phyloP scores from a whole-genome alignment of 2,329 filamentous ascomycete genomes.

The Chaetothyriales sp. region DNA sequence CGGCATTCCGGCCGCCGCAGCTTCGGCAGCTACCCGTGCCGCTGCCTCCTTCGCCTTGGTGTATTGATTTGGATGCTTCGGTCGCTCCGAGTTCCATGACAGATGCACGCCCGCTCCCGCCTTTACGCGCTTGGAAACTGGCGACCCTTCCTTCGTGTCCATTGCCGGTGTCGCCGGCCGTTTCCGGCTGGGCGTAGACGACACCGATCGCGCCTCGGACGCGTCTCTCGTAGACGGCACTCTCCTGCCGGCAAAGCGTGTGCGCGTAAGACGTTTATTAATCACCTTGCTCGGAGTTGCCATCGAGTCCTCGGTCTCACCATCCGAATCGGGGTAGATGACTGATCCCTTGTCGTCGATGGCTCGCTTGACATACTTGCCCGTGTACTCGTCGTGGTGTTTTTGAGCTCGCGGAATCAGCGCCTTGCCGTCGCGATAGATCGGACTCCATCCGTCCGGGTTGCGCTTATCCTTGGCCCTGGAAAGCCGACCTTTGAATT shows the following conservation, averaged over 20 bases:
- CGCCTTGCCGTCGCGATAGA: conserved; percentile 23
- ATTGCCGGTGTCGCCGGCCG: conserved; percentile 8
- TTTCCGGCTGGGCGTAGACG: conserved; percentile 10
- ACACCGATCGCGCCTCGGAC: conserved; percentile 11
- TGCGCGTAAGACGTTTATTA: conserved; percentile 13
- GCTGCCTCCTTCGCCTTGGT: conserved; percentile 10
- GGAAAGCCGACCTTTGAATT: conserved; percentile 27
- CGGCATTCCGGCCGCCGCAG: background rate
- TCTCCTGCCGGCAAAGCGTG: conserved; percentile 16
- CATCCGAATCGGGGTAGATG: conserved; percentile 9
- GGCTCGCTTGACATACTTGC: conserved; percentile 12
- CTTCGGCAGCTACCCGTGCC: conserved; percentile 7
- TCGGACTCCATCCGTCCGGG: conserved; percentile 27
- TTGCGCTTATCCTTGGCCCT: conserved; percentile 24
- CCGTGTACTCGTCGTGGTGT: conserved; percentile 13
- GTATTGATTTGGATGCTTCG: conserved; percentile 10
- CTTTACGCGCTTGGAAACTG: conserved; percentile 15
- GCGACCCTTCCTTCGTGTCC: conserved; percentile 10
- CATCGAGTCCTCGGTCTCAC: conserved; percentile 6
- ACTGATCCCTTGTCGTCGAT: conserved; percentile 12
- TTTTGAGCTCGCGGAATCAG: conserved; percentile 11
- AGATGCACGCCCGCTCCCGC: conserved; percentile 13
- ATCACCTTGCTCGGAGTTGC: conserved; percentile 9
- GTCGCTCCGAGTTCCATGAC: conserved; percentile 2
- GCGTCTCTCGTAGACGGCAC: conserved; percentile 14